Evolutionary conservation across 192 early-diverging fungal genomes (phyloP).

Genomic region (Podila verticillata): DNA sequence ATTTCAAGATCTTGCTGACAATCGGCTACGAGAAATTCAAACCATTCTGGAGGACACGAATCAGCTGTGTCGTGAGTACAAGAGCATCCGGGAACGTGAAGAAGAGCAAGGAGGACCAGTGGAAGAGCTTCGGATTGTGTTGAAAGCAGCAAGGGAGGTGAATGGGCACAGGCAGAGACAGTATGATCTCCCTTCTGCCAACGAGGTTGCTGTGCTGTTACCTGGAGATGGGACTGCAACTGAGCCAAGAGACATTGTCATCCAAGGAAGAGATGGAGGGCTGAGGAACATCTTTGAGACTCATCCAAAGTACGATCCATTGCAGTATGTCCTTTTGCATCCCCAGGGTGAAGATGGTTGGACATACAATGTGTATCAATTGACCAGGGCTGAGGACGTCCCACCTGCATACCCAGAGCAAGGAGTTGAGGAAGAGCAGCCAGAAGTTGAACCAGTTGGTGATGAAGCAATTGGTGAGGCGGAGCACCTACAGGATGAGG

Average conservation of each 20-base stretch:
- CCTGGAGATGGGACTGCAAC: conserved; percentile 8
- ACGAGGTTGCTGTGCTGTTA: conserved; percentile 4
- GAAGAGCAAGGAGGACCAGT: not conserved
- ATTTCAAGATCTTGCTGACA: not conserved
- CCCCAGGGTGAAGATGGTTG: conserved; percentile 26
- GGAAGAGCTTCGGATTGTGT: not conserved
- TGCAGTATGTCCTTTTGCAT: conserved; percentile 27
- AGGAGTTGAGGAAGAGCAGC: not conserved
- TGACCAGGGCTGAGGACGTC: not conserved
- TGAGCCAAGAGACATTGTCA: conserved; percentile 23
- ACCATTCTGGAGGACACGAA: not conserved
- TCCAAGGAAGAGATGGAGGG: conserved; percentile 7
- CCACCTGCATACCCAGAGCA: not conserved
- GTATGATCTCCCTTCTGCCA: conserved; percentile 10
- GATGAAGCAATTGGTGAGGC: not conserved
- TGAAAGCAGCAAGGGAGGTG: conserved; percentile 9
- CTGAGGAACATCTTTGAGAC: conserved; percentile 13
- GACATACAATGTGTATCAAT: not conserved
- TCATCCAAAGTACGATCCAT: conserved; percentile 11
- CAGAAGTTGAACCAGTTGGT: not conserved
- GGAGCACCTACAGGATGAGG: not conserved
- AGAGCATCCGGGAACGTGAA: not conserved
- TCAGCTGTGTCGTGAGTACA: not conserved
- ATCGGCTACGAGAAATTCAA: not conserved
- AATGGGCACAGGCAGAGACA: conserved; percentile 6